Conservation (phyloP, 345 rosid genomes). For the Clarkia xantiana region DNA sequence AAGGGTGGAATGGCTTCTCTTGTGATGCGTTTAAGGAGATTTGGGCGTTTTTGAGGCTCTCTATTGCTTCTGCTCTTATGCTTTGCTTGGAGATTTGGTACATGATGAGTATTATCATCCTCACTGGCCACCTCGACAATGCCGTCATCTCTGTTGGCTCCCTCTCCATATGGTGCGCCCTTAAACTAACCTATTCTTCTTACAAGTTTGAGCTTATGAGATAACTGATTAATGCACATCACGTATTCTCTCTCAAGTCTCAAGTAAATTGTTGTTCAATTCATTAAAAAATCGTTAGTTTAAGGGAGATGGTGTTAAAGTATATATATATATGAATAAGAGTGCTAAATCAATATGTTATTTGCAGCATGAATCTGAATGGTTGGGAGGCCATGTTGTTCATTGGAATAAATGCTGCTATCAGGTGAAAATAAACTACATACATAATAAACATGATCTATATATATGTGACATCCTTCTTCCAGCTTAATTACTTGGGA, state of each 20-base stretch:
- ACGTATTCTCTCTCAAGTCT: too few species aligned
- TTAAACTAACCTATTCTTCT: too few species aligned
- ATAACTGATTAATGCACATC: too few species aligned
- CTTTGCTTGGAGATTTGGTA: conserved; percentile 80
- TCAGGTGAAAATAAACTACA: conserved; percentile 30
- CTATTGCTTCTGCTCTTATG: conserved; percentile 72
- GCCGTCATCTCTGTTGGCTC: conserved; percentile 66
- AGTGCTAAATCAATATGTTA: not conserved
- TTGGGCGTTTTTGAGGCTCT: conserved; percentile 66
- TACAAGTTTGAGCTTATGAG: too few species aligned
- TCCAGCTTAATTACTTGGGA: too few species aligned
- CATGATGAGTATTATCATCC: conserved; percentile 64
- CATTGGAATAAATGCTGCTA: conserved; percentile 62
- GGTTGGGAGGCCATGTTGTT: conserved; percentile 71
- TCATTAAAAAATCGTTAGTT: too few species aligned
- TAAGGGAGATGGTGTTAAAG: too few species aligned
- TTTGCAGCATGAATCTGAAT: conserved; percentile 60
- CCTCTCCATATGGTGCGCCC: conserved; percentile 74
- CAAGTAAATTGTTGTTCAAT: too few species aligned
- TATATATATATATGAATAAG: not conserved
- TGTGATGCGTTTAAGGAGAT: conserved; percentile 49
- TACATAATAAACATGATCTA: not conserved
- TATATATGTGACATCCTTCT: not conserved
- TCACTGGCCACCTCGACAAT: conserved; percentile 53
- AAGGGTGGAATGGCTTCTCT: conserved; percentile 57